Evolutionary conservation across 2,329 filamentous ascomycete species (phyloP).

Genomic region (Fusarium compactum): DNA sequence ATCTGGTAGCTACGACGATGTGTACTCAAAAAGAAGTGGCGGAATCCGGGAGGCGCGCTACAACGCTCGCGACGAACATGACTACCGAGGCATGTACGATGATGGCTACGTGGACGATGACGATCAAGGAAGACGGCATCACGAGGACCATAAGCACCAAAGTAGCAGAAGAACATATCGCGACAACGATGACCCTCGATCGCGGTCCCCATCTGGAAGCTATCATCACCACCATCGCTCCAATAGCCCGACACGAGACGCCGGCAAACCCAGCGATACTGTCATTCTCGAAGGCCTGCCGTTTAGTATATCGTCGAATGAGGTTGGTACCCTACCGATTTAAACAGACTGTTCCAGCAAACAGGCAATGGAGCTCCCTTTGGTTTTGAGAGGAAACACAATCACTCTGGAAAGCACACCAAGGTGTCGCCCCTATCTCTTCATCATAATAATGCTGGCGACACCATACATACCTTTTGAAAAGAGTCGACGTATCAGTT

Average conservation of each 20-base stretch:
- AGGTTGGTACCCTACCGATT: constrained; percentile 58
- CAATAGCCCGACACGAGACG: constrained; percentile 53
- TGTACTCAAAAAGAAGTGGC: constrained; percentile 41
- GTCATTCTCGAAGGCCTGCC: constrained; percentile 68
- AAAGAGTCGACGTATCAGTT: constrained; percentile 32
- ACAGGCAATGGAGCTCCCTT: constrained; percentile 8
- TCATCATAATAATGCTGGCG: constrained; percentile 11
- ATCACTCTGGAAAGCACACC: constrained; percentile 9
- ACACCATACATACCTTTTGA: constrained; percentile 22
- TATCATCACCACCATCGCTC: constrained; percentile 51
- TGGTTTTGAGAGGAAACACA: constrained; percentile 22
- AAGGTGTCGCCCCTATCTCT: constrained; percentile 11
- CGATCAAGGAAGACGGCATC: constrained; percentile 39
- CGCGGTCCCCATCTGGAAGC: constrained; percentile 46
- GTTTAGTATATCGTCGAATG: constrained; percentile 60
- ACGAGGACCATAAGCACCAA: constrained; percentile 38
- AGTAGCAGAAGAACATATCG: constrained; percentile 36
- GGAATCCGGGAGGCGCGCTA: constrained; percentile 46
- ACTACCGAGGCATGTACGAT: constrained; percentile 56
- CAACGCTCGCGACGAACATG: constrained; percentile 47
- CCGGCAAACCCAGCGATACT: constrained; percentile 61
- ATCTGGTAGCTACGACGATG: constrained; percentile 48
- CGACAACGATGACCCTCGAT: constrained; percentile 39
- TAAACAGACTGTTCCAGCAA: constrained; percentile 27
- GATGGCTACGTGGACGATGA: constrained; percentile 51